Conservation (phyloP, 2,329 filamentous ascomycete genomes). For the Pyrenochaeta sp. region DNA sequence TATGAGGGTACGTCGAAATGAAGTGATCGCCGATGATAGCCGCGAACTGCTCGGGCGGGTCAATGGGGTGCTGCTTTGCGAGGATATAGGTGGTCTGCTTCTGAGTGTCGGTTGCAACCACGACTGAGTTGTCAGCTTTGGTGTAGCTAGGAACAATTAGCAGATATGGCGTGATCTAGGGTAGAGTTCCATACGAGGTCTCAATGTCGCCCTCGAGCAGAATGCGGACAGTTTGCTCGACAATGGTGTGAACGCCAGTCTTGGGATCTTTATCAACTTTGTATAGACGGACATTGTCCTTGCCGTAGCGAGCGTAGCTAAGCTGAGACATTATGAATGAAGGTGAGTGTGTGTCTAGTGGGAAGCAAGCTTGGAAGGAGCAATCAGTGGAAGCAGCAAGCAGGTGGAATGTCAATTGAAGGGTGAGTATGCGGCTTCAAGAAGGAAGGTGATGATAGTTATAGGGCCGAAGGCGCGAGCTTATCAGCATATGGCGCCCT, state of each 20-base stretch:
- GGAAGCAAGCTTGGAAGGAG: neutral
- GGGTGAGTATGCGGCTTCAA: conserved; percentile 16
- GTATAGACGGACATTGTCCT: conserved; percentile 98
- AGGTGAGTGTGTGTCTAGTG: neutral
- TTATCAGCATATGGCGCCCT: conserved; percentile 35
- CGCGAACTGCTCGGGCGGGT: conserved; percentile 91
- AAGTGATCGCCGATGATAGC: conserved; percentile 88
- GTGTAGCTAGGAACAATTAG: conserved; percentile 74
- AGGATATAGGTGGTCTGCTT: conserved; percentile 93
- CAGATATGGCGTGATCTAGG: neutral
- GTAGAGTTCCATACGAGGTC: conserved; percentile 67
- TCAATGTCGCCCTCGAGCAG: conserved; percentile 94
- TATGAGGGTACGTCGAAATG: conserved; percentile 85
- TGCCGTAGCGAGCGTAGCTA: conserved; percentile 76
- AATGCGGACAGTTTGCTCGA: conserved; percentile 94
- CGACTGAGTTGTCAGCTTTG: conserved; percentile 88
- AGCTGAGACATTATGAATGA: conserved; percentile 55
- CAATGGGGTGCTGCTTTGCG: conserved; percentile 91
- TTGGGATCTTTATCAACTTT: conserved; percentile 86
- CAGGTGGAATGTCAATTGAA: conserved; percentile 9
- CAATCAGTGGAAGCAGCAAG: neutral
- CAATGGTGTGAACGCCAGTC: conserved; percentile 82
- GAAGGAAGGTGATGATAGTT: conserved; percentile 33
- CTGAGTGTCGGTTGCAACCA: conserved; percentile 96
- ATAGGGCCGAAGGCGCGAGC: too few relatives aligned